Percentiles rank a stretch among this genome's conserved stretches.
These are phyloP conservation scores for Zymoseptoria brevis DNA, from an alignment of 2,329 filamentous ascomycete species.

Conservation along the genomic window DNA sequence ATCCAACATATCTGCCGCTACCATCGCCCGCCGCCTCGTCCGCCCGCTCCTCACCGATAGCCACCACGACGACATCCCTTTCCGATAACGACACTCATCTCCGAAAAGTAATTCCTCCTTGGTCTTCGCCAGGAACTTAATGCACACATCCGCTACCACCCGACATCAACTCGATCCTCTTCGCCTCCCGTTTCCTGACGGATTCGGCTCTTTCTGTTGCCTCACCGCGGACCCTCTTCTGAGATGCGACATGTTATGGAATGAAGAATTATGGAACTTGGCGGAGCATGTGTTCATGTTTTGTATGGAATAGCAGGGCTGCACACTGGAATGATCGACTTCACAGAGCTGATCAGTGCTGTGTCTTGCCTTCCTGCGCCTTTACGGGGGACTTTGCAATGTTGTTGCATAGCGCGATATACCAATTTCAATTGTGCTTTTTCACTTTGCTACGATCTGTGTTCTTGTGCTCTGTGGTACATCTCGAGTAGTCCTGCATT, in stretches of 20 bases:
- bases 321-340: constrained; percentile 6
- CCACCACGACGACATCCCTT: constrained; percentile 3
- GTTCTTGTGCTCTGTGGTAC: too few relatives aligned
- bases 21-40: neutral
- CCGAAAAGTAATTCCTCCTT: neutral
- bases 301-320: constrained; percentile 7
- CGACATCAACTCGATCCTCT: neutral
- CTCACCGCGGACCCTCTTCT: neutral
- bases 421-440: constrained; percentile 14
- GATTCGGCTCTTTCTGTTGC: neutral
- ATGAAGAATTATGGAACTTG: neutral
- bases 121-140: neutral
- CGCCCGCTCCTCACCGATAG: neutral
- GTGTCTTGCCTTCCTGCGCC: neutral
- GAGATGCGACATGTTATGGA: neutral
- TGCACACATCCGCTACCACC: neutral
- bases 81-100: neutral
- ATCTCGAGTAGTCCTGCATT: neutral
- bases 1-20: constrained; percentile 3
- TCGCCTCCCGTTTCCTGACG: neutral
- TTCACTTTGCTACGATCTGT: neutral
- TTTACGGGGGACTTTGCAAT: neutral
- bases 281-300: constrained; percentile 10
- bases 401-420: constrained; percentile 21
- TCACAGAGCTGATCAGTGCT: neutral